These are phyloP conservation scores for Hyphodiscus sp. DNA, from an alignment of 2,329 filamentous ascomycete species.

Conservation along the genomic window DNA sequence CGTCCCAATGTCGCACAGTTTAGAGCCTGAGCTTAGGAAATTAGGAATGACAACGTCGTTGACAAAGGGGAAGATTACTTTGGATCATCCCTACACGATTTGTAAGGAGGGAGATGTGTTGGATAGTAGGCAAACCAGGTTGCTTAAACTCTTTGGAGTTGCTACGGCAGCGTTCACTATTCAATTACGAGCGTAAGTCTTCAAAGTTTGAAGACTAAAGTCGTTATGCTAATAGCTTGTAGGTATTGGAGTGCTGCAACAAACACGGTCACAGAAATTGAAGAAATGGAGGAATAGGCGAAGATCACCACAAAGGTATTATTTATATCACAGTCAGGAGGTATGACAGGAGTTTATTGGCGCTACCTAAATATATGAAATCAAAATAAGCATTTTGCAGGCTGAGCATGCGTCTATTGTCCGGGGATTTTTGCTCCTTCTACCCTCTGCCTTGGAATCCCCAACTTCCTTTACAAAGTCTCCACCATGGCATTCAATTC, in stretches of 20 bases:
- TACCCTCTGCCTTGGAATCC: too few species aligned
- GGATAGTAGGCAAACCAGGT: conserved; percentile 84
- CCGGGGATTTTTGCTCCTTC: too few species aligned
- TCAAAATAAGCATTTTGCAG: not conserved
- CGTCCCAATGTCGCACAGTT: conserved; percentile 75
- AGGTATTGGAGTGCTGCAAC: conserved; percentile 58
- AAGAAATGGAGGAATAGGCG: conserved; percentile 38
- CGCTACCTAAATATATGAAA: conserved; percentile 23
- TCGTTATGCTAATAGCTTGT: conserved; percentile 12
- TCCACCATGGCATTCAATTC: too few species aligned
- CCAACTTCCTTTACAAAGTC: too few species aligned
- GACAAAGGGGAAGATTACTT: conserved; percentile 78
- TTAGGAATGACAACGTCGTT: conserved; percentile 86
- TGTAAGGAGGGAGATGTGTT: conserved; percentile 80
- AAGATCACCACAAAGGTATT: conserved; percentile 13
- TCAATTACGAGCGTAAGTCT: conserved; percentile 61
- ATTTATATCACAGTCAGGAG: conserved; percentile 26
- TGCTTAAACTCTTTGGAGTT: conserved; percentile 90
- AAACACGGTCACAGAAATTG: conserved; percentile 52
- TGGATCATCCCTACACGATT: conserved; percentile 49
- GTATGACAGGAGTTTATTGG: conserved; percentile 28
- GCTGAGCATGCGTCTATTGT: not conserved
- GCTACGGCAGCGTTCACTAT: conserved; percentile 88
- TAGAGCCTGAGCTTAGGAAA: conserved; percentile 85
- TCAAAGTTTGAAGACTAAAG: not conserved